Evolutionary conservation across 345 rosid genomes (phyloP), one percentile per base, ranked within the genome.

Genomic region (Clausena lansium): DNA sequence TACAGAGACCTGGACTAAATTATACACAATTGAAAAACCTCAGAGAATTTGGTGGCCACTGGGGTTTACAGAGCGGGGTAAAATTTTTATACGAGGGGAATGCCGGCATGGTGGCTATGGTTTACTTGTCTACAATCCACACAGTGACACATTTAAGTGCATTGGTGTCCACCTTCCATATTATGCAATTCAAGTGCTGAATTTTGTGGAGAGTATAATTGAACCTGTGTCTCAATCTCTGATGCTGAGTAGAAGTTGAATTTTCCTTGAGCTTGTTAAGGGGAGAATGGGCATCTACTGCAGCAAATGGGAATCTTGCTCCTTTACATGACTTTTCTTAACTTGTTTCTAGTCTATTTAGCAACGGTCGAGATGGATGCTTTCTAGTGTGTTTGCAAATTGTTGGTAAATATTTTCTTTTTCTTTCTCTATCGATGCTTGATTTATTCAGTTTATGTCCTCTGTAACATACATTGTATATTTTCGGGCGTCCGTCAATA

Each of bases 141-240:
- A 64, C 15, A 30, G 32, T 36, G 41, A 64, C 30, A 75, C 39
- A 67, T 75, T 75, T 67, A 64, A 75, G 70, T 75, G 78, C 62
- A 52, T 75, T 6, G 70, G 60, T 4, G 20, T 52, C n/a, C 78
- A 75, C 71, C 60, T 32, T 75, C 68, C 68, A 39, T 15, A 9
- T 45, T 67, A 47, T 75, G 41, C 70, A 63, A 75, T 75, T 50
- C 78, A 75, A 50, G 78, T 75, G 60, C 61, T 63, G 61, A 11
- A 28, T 13, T 75, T 64, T 75, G 60, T 54, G 60, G 78, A 64
- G n/a, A 63, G 70, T 52, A 35, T 75, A 32, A 64, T 75, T 1
- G 22, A 70, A 22, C 78, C 71, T 61, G 77, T 62, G 41, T 67
- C 77, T 61, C 69, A 6, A 61, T 41, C 69, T 61, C 39, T 28